Base-by-base conservation (phyloP, 768 basidiomycete species). In the Suillus clintonianus region DNA sequence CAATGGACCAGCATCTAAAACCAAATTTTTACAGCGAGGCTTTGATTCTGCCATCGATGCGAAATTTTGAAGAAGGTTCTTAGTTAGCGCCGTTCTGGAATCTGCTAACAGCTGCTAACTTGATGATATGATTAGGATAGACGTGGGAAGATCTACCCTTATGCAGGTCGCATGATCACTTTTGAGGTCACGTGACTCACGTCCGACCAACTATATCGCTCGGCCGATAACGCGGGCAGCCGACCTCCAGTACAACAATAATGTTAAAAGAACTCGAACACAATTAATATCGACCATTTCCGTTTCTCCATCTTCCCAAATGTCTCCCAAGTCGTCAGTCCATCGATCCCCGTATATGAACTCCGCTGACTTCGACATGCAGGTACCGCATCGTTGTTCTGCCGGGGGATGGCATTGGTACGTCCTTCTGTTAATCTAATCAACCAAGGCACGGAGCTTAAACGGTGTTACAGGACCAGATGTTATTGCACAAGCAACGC, bases 351-450 rank as follows among this genome's bases (percentile, higher is more conserved):
- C 68, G 59, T 45, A 32, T 59, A 63, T 22, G 27, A 53, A 68
- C 61, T 69, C 24, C 51, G 22, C 48, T 64, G 30, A 39, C 5
- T 24, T 30, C 39, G 19, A 15, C 34, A 39, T 7, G 11, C 69
- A 96, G 95, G 60, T 97, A 92, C 78, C 89, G 89, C 66, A 86
- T 99, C 74, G 92, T 89, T 41, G 85, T 96, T 60, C 88, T 99
- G 48, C 89, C 90, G n/a, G 97, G 97, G 59, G 97, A 99, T 78
- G 97, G 97, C 65, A 99, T 99, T 70, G 97, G 96, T 94, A 71
- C 48, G 83, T 64, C 14, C 30, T 48, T 30, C 19, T 37, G 11
- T 47, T 48, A 30, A 39, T 58, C 14, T 48, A 56, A 34, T 13
- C 55, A 10, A 37, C 3, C 61, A 47, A 42, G 15, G 6, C 42